Evolutionary conservation across 768 basidiomycete species (phyloP).

Genomic region (Trametes sanguinea): DNA sequence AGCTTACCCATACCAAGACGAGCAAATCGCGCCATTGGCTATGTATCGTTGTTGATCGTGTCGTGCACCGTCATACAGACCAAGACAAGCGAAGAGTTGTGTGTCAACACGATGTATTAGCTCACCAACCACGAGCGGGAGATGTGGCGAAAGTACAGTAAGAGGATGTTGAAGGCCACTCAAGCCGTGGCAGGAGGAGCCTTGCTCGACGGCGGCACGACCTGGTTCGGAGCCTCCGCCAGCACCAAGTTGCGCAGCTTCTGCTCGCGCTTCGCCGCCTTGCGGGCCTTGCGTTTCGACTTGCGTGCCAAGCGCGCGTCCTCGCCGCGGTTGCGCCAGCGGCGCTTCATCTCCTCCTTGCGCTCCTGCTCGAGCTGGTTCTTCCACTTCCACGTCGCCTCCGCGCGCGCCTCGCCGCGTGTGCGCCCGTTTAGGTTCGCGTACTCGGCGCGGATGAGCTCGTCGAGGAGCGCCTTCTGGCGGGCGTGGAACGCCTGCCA

Average conservation of each 20-base stretch:
- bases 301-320: conserved; percentile 30
- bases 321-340: conserved; percentile 44
- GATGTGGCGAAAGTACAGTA: background rate
- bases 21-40: too few relatives aligned
- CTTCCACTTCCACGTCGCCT: conserved; percentile 76
- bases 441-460: conserved; percentile 50
- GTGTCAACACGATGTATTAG: conserved; percentile 11
- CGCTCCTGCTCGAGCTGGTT: conserved; percentile 57
- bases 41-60: too few relatives aligned
- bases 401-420: conserved; percentile 62
- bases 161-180: background rate
- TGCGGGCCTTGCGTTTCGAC: conserved; percentile 31
- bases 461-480: conserved; percentile 51
- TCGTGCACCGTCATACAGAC: too few relatives aligned
- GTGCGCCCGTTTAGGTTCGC: conserved; percentile 61
- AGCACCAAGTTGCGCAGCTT: conserved; percentile 36
- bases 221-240: conserved; percentile 33
- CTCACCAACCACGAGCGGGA: conserved; percentile 1
- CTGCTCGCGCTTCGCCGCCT: conserved; percentile 31
- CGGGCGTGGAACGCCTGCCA: conserved; percentile 62
- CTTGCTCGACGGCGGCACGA: conserved; percentile 27
- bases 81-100: background rate
- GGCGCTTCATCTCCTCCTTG: conserved; percentile 61
- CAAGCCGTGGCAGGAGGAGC: conserved; percentile 1
- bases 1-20: too few relatives aligned